These are phyloP conservation scores for Gaillardinia entomophila DNA, from an alignment of 805 yeast species.

Conservation along the genomic window DNA sequence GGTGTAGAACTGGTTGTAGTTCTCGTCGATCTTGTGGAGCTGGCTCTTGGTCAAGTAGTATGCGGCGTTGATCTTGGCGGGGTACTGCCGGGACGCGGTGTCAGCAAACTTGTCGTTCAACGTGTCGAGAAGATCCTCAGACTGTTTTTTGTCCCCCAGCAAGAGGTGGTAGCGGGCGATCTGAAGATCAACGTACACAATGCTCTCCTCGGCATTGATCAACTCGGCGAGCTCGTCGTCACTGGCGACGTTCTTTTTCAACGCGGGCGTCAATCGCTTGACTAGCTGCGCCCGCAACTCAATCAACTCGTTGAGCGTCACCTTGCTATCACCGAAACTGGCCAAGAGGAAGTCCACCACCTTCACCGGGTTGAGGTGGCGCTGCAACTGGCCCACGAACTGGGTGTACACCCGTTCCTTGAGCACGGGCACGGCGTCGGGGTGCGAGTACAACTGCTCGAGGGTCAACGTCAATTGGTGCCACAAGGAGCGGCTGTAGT, in stretches of 20 bases:
- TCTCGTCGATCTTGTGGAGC: slow-evolving; percentile 65
- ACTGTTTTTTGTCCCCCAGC: slow-evolving; percentile 46
- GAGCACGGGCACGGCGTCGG: slow-evolving; percentile 42
- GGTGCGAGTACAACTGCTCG: slow-evolving; percentile 52
- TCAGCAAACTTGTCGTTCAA: slow-evolving; percentile 53
- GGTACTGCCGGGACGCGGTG: slow-evolving; percentile 23
- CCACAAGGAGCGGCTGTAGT: slow-evolving; percentile 88
- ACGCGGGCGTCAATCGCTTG: slow-evolving; percentile 13
- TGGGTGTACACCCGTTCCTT: slow-evolving; percentile 64
- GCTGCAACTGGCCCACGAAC: slow-evolving; percentile 62
- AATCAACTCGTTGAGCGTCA: slow-evolving; percentile 31
- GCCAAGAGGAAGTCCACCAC: slow-evolving; percentile 68
- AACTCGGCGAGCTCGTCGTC: slow-evolving; percentile 25
- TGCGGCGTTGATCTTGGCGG: slow-evolving; percentile 67
- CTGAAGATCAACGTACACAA: slow-evolving; percentile 47
- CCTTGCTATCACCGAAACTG: slow-evolving; percentile 29
- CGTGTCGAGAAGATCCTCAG: slow-evolving; percentile 63
- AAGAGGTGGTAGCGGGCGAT: slow-evolving; percentile 66
- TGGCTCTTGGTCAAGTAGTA: slow-evolving; percentile 77
- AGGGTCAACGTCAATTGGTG: slow-evolving; percentile 79
- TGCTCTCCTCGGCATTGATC: slow-evolving; percentile 51
- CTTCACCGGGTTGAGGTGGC: slow-evolving; percentile 72
- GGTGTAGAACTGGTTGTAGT: slow-evolving; percentile 76
- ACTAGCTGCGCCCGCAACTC: slow-evolving; percentile 24
- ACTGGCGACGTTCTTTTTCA: slow-evolving; percentile 22